Base-by-base conservation (phyloP, 148 eudicot species). In the Polygonum aviculare region DNA sequence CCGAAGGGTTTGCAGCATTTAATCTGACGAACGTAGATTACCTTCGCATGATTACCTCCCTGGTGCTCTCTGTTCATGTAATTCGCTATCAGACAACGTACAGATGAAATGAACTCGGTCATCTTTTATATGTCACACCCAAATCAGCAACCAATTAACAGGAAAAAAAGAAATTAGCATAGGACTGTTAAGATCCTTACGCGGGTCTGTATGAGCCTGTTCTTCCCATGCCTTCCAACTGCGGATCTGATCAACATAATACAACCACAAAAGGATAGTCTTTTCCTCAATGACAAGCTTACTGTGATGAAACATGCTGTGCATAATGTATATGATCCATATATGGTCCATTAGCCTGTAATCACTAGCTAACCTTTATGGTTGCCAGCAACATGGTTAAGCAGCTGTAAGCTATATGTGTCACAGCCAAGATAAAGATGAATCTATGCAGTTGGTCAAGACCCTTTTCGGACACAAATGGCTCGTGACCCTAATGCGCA, bases 361-460 rank as follows among this genome's bases (percentile, higher is more conserved):
- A 26, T 26, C 31, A 26, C 31, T 35, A 18, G 36, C 67, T 65
- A 75, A 95, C 99, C 99, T 95, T 93, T 62, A 95, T 91, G 67
- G 91, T 87, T 52, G 99, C 99, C 74, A 96, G 90, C 88, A 96
- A 84, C 99, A 96, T 96, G 74, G 99, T 91, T 74, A 96, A 86
- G 85, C 98, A 96, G 85, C 99, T 96, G 79, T 96, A 96, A 75
- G 99, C 84, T 80, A 96, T 84, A 85, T 96, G 99, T 72, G 99
- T 96, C 81, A 93, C 83, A 11, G 99, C 99, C 97, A 96, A 91
- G 84, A 96, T 89, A 88, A 96, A 96, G 82, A 96, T 96, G 86
- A 96, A 96, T 49, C 99, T 87, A 79, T 96, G 99, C 78, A 96
- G 85, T 77, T 96, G 98, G 87, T 96, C 99, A 80, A 96, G 98